Percentiles rank a stretch among this genome's conserved stretches.
Conservation (phyloP, 345 rosid species). For the Syzygium aqueum region DNA sequence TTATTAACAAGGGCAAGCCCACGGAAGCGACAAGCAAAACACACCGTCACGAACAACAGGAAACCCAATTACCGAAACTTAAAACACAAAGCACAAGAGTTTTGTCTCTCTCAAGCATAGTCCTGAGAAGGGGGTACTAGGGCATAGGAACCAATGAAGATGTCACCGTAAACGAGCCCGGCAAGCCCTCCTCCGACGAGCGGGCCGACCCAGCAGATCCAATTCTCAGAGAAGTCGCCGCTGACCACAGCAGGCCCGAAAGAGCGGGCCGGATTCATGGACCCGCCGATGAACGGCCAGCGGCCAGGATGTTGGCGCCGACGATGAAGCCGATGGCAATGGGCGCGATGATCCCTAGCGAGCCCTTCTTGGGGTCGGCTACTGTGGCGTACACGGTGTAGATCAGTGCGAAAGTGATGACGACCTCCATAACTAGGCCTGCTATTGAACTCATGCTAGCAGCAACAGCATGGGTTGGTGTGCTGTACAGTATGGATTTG, state of each 20-base stretch:
- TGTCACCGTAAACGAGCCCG: slow-evolving; percentile 67
- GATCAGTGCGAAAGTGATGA: slow-evolving; percentile 65
- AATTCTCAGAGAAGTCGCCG: slow-evolving; percentile 51
- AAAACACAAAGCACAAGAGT: background rate
- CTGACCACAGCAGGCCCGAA: slow-evolving; percentile 79
- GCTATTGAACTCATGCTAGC: slow-evolving; percentile 47
- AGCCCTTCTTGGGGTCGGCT: slow-evolving; percentile 76
- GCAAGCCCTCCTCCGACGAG: slow-evolving; percentile 77
- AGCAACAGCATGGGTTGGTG: slow-evolving; percentile 70
- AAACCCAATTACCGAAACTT: background rate
- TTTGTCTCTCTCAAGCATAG: slow-evolving; percentile 10
- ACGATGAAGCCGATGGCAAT: slow-evolving; percentile 83
- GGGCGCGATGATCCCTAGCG: slow-evolving; percentile 65
- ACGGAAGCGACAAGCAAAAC: background rate
- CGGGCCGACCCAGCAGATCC: slow-evolving; percentile 88
- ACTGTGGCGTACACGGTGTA: slow-evolving; percentile 90
- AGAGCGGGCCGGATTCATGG: slow-evolving; percentile 91
- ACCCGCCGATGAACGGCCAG: slow-evolving; percentile 88
- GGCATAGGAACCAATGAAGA: slow-evolving; percentile 56
- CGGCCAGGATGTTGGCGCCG: slow-evolving; percentile 87
- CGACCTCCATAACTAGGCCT: slow-evolving; percentile 70
- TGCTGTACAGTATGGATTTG: slow-evolving; percentile 26
- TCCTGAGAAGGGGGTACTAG: slow-evolving; percentile 26
- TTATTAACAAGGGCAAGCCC: background rate
- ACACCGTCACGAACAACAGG: background rate